Percentiles rank a stretch among this genome's conserved stretches.
Evolutionary conservation across 176 grass and related monocot genomes (phyloP).

Genomic region (Rhipidocladum racemiflorum): DNA sequence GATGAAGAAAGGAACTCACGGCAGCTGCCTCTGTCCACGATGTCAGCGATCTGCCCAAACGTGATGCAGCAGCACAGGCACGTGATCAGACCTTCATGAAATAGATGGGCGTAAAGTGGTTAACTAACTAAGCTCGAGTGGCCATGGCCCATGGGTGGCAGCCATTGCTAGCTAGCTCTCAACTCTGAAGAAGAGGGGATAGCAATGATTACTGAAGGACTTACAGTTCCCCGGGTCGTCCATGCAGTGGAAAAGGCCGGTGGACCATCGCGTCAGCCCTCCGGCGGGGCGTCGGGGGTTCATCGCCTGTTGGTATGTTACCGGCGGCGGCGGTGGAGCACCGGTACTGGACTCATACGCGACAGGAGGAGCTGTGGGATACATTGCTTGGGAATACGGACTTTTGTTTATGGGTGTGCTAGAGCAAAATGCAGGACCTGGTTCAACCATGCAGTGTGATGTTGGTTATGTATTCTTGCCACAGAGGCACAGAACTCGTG

Average conservation of each 20-base stretch:
- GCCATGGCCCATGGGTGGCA: background rate
- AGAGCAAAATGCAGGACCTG: background rate
- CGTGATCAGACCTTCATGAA: constrained; percentile 60
- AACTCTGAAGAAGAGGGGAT: background rate
- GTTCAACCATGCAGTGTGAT: background rate
- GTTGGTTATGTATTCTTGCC: background rate
- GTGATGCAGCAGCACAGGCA: constrained; percentile 90
- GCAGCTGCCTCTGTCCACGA: constrained; percentile 75
- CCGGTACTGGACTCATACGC: constrained; percentile 29
- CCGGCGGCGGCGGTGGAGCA: constrained; percentile 33
- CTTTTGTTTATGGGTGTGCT: constrained; percentile 3
- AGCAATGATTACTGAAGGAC: background rate
- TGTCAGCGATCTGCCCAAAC: constrained; percentile 87
- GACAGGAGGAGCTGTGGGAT: constrained; percentile 44
- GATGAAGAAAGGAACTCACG: constrained; percentile 36
- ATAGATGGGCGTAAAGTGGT: background rate
- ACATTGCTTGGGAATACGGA: constrained; percentile 43
- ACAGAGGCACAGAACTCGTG: constrained; percentile 12
- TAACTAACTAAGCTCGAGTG: background rate
- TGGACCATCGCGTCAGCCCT: constrained; percentile 64
- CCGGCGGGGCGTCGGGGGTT: constrained; percentile 22
- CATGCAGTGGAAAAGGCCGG: constrained; percentile 94
- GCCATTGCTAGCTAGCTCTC: background rate
- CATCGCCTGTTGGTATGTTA: constrained; percentile 36
- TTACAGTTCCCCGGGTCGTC: constrained; percentile 97